Base-by-base conservation (phyloP, 306 rosid species). In the Corylus avellana region DNA sequence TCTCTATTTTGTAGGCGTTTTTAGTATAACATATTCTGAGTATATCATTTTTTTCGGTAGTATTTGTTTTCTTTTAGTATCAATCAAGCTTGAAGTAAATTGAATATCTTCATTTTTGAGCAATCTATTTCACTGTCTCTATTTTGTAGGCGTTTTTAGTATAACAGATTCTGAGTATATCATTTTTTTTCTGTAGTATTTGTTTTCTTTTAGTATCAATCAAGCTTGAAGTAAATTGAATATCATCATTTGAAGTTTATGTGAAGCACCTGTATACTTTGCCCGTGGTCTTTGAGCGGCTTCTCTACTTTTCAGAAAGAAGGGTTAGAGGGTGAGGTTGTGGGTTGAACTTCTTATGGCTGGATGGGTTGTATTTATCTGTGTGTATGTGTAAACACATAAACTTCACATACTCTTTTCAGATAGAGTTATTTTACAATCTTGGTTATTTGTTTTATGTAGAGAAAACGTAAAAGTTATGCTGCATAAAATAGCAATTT, bases 181-280 rank as follows among this genome's bases (percentile, higher is more conserved):
- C 66, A 58, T 7, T 58, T 20, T 12, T 1, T 32, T 32, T 32
- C 2, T 1, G 0, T 58, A 20, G 29, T 58, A 7, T 58, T 22
- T 58, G 25, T 58, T 58, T 22, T 58, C 66, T 58, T 58, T 20
- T 8, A 10, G 20, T 58, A 10, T 10, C 66, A 0, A 58, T 58
- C 14, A 58, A 22, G 20, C 66, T 1, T 58, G 37, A 22, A 58
- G 22, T 25, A 22, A 58, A 8, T 20, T 58, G 66, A 20, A 22
- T 58, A 58, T 58, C n/a, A 17, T 58, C n/a, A 56, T 56, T 56
- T 56, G 61, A 58, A 58, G 35, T 58, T 58, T 58, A 35, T 58
- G 66, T 1, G 37, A 25, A 8, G 14, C 66, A 17, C 66, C 66
- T 58, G 3, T 22, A 58, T 22, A 25, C 35, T 20, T 58, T 25